Evolutionary conservation across 192 early-diverging fungal genomes (phyloP).

Genomic region (Rhizophagus prolifer): DNA sequence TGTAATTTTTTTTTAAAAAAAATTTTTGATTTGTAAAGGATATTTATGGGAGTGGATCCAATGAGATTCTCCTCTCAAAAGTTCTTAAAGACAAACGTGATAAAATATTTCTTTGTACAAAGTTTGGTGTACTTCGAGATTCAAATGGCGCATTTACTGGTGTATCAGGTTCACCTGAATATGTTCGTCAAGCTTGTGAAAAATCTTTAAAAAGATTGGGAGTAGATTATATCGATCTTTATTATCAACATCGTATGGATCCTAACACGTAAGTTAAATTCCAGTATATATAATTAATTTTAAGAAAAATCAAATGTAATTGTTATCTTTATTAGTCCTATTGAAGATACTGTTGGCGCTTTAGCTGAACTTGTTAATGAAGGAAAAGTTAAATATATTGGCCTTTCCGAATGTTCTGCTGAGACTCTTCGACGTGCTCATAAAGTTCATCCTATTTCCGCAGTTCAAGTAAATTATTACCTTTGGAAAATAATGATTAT

Average conservation of each 20-base stretch:
- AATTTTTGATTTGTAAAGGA: constrained; percentile 30
- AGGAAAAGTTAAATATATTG: constrained; percentile 42
- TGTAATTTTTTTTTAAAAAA: too few relatives aligned
- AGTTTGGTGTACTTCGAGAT: constrained; percentile 51
- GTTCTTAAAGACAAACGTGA: constrained; percentile 49
- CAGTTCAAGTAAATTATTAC: constrained; percentile 42
- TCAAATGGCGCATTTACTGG: not conserved
- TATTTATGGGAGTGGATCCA: constrained; percentile 55
- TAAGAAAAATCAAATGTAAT: not conserved
- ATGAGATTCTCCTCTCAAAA: constrained; percentile 54
- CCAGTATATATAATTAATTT: not conserved
- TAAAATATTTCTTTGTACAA: constrained; percentile 61
- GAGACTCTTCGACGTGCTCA: constrained; percentile 63
- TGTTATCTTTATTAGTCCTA: constrained; percentile 13
- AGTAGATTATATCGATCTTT: constrained; percentile 41
- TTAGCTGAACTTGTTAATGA: constrained; percentile 40
- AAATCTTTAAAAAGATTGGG: constrained; percentile 33
- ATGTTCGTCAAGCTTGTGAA: constrained; percentile 41
- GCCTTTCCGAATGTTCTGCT: constrained; percentile 61
- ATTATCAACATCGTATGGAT: constrained; percentile 42
- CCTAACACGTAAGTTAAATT: constrained; percentile 30
- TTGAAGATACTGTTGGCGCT: constrained; percentile 43
- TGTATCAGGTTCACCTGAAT: constrained; percentile 45
- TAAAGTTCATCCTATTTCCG: constrained; percentile 67
- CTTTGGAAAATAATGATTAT: not conserved